A percentile compares a stretch with the other conserved stretches of the same genome.
Conservation (phyloP, 2,329 filamentous ascomycete species). For the Botryotinia calthae region DNA sequence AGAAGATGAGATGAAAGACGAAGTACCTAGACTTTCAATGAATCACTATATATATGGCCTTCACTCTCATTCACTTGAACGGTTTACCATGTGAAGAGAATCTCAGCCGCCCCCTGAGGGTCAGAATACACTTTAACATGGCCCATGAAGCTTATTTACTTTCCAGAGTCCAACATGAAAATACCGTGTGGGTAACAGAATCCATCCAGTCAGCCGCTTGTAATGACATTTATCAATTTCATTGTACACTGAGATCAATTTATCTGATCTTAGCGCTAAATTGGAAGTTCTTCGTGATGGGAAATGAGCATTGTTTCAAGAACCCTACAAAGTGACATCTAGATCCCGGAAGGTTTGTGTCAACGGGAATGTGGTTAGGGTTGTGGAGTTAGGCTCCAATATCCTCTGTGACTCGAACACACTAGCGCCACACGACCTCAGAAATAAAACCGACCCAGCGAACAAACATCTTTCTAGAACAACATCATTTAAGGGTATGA, state of each 20-base stretch:
- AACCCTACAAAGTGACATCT: background rate
- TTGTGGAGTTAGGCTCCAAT: constrained; percentile 3
- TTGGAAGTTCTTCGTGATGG: background rate
- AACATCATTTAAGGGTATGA: constrained; percentile 1
- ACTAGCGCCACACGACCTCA: background rate
- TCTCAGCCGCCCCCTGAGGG: background rate
- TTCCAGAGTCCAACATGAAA: background rate
- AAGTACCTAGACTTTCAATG: too few relatives aligned
- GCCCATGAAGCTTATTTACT: background rate
- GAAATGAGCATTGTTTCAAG: background rate
- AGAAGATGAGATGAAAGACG: background rate
- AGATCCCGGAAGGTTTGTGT: background rate
- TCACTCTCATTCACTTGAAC: background rate
- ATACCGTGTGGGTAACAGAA: background rate
- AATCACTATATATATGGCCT: background rate
- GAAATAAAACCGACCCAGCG: background rate
- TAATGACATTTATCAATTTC: background rate
- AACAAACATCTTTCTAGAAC: background rate
- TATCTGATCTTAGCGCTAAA: background rate
- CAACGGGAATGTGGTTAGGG: background rate
- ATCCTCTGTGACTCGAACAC: background rate
- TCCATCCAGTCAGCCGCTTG: background rate
- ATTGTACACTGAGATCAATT: background rate
- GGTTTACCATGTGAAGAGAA: background rate
- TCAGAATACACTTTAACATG: background rate